Base-by-base conservation (phyloP, 441 rosid genomes). In the Theobroma grandiflorum region DNA sequence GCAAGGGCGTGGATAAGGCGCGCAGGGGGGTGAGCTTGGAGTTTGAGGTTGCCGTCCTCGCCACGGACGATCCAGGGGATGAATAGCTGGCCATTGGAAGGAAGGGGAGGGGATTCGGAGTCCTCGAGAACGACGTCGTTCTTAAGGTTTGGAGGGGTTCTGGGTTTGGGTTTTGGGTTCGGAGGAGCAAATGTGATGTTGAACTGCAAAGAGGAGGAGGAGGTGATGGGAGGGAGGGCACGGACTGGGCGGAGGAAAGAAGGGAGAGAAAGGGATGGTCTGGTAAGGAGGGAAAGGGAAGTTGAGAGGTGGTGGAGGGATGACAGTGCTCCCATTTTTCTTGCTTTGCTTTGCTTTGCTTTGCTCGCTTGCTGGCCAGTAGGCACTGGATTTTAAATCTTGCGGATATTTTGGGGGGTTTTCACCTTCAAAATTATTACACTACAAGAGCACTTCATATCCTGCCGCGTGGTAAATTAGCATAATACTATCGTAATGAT, bases 31-130 rank as follows among this genome's bases (percentile, higher is more conserved):
- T 93, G 90, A 18, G 90, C 75, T 74, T 90, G 98, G 72, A 96
- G 89, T 83, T 86, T 86, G 73, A 94, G 92, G 33, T 88, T 90
- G 3, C 98, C 99, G 78, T 93, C 96, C 69, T 92, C 98, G 22
- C 97, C 93, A 47, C 98, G 98, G 58, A 92, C 89, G 59, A 94
- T 94, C 97, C 98, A 94, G 31, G 99, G 99, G 81, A 95, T 90
- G 90, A 87, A 82, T 2, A 90, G 84, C 85, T 93, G 95, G 40
- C 69, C 79, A 45, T 67, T 14, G 42, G 4, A 35, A 58, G 22
- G 76, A 6, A 50, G 47, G 58, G 31, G 35, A 57, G 65, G 20
- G 15, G 66, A 59, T 18, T 71, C 80, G 55, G 64, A 61, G 63
- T 74, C 61, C 10, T 74, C 61, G 14, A 73, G 66, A 20, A 61